Conservation (phyloP, 2,329 filamentous ascomycete genomes). For the Seiridium cupressi region DNA sequence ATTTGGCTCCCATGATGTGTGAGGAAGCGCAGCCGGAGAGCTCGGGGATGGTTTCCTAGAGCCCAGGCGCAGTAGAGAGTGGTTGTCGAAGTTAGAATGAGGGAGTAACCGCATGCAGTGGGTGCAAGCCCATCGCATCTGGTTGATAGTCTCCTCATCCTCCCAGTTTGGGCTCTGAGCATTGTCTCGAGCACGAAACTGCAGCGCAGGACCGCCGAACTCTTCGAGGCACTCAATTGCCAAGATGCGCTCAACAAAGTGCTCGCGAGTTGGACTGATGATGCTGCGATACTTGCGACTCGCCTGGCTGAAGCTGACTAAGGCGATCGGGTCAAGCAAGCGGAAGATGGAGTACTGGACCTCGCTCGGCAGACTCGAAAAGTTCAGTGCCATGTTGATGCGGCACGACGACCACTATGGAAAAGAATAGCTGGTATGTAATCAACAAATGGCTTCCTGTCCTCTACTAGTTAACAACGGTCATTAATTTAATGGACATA, state of each 20-base stretch:
- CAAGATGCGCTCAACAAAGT: constrained; percentile 11
- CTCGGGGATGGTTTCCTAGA: constrained; percentile 11
- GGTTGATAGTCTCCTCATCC: constrained; percentile 2
- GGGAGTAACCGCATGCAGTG: constrained; percentile 12
- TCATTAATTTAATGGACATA: no score
- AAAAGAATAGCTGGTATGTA: no score
- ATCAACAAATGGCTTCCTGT: no score
- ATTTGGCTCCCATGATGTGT: constrained; percentile 8
- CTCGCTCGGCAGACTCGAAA: constrained; percentile 8
- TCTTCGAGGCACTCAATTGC: constrained; percentile 9
- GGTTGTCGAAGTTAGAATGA: constrained; percentile 12
- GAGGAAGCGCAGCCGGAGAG: neutral
- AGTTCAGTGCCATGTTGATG: neutral
- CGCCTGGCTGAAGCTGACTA: constrained; percentile 10
- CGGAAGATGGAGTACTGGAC: constrained; percentile 12
- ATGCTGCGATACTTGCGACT: constrained; percentile 4
- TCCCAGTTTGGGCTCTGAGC: constrained; percentile 8
- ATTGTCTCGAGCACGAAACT: neutral
- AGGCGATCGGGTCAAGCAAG: constrained; percentile 11
- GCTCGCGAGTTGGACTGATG: constrained; percentile 6
- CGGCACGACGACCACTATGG: no score
- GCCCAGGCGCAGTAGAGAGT: constrained; percentile 11
- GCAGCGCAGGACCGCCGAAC: constrained; percentile 4
- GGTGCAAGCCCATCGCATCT: constrained; percentile 11
- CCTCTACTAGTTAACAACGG: no score